Percentiles rank a stretch among this genome's conserved stretches.
Evolutionary conservation across 1,139 yeast species (phyloP).

Genomic region (Yamadazyma dendronema): DNA sequence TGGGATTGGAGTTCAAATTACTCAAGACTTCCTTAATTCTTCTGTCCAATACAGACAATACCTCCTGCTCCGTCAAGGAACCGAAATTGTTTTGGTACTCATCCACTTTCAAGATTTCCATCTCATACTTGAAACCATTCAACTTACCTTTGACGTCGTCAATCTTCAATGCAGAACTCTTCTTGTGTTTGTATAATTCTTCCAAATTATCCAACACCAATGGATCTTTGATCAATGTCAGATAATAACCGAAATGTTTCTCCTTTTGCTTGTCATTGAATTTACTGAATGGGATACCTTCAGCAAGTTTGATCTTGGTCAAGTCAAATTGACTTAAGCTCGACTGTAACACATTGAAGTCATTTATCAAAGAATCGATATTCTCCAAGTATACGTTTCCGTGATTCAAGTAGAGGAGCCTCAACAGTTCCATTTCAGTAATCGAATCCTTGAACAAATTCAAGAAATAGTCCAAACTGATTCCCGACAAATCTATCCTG

Average conservation of each 20-base stretch:
- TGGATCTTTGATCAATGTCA: conserved; percentile 12
- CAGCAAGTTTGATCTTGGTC: conserved; percentile 5
- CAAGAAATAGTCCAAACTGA: conserved; percentile 13
- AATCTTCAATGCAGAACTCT: not conserved
- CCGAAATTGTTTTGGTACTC: conserved; percentile 18
- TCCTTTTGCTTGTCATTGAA: conserved; percentile 8
- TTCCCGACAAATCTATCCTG: conserved; percentile 11
- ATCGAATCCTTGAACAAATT: conserved; percentile 9
- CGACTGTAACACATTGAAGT: conserved; percentile 10
- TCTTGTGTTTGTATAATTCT: conserved; percentile 5
- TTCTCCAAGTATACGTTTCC: conserved; percentile 14
- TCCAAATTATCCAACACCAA: conserved; percentile 11
- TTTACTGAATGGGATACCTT: conserved; percentile 11
- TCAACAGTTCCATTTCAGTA: conserved; percentile 7
- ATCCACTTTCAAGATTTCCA: conserved; percentile 12
- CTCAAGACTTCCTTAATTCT: conserved; percentile 21
- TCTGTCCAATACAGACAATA: conserved; percentile 18
- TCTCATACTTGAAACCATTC: conserved; percentile 9
- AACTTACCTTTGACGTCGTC: conserved; percentile 5
- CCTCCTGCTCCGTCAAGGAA: conserved; percentile 14
- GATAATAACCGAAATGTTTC: conserved; percentile 13
- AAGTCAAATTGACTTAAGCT: conserved; percentile 11
- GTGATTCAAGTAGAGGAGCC: conserved; percentile 10
- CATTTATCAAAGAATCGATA: conserved; percentile 11
- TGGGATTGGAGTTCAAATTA: conserved; percentile 16